Base-by-base conservation (phyloP, 192 early-diverging fungal species). In the Coemansia sp. region DNA sequence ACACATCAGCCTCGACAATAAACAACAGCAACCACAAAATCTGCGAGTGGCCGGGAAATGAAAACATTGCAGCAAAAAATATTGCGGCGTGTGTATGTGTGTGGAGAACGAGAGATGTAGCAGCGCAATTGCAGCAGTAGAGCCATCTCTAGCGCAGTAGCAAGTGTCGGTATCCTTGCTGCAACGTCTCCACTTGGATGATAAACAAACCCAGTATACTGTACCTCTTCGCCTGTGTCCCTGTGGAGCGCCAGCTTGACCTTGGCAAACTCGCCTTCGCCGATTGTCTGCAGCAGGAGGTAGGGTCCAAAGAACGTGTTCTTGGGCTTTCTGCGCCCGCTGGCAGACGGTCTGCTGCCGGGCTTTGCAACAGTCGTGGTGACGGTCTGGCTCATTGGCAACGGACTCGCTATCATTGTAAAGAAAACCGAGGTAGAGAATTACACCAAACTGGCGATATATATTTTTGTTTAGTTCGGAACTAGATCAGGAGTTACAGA, bases 251-350 rank as follows among this genome's bases (percentile, higher is more conserved):
- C 93, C 13, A 97, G 83, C 78, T 98, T 98, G 58, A 96, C 94
- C 76, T 98, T 96, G 56, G 92, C 94, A 80, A 96, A 96, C 82
- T 98, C 95, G 50, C 94, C 96, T 78, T 96, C 94, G 53, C 94
- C 94, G 11, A 98, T 83, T 21, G 94, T 97, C 79, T 98, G 95
- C 48, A 94, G 83, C 58, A 98, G 84, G 14, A 93, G 67, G 80
- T 99, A 99, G 54, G 93, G 92, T 7, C 94, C 91, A 71, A 93
- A 89, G 64, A 89, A 84, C 21, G 84, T 86, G 38, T 81, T 72
- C 64, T 77, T 77, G 51, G 68, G 57, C 68, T 77, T 77, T 27
- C 74, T 67, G 24, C 74, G 62, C 25, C 74, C 74, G 51, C 57
- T 77, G 27, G 53, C 47, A 41, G 68, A 67, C 22, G 74, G 64